Conservation (phyloP, 768 basidiomycete genomes). For the Termitomyces sp. region DNA sequence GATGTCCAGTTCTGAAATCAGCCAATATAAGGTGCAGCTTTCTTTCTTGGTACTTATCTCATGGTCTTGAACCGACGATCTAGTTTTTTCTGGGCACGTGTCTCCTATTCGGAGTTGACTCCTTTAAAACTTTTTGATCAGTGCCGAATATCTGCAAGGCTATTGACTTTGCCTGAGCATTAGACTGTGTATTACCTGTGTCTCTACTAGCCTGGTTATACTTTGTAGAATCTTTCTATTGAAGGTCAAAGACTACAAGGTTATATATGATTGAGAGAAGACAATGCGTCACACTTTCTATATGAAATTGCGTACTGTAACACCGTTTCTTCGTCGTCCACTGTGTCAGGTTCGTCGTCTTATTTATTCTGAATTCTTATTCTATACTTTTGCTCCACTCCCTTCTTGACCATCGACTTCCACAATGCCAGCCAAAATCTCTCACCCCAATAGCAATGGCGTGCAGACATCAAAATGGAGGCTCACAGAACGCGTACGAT, state of each 20-base stretch:
- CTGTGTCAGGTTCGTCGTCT: constrained; percentile 32
- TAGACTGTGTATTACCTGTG: not conserved
- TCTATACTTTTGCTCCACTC: constrained; percentile 18
- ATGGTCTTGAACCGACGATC: not conserved
- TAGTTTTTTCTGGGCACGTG: not conserved
- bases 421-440: not conserved
- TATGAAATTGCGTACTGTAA: constrained; percentile 27
- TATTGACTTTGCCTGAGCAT: too few species aligned
- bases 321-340: constrained; percentile 32
- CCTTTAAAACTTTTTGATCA: not conserved
- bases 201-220: not conserved
- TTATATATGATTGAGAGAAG: not conserved
- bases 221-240: not conserved
- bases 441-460: not conserved
- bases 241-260: not conserved
- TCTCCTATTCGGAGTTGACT: not conserved
- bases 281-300: constrained; percentile 12
- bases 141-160: too few species aligned
- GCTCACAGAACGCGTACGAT: constrained; percentile 21
- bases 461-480: not conserved
- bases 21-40: too few species aligned
- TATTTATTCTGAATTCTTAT: constrained; percentile 18
- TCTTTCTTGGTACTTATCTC: not conserved
- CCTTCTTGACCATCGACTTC: not conserved
- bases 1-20: too few species aligned